These are phyloP conservation scores for Pyrenophora graminea DNA, from an alignment of 2,329 filamentous ascomycete genomes.

Conservation along the genomic window DNA sequence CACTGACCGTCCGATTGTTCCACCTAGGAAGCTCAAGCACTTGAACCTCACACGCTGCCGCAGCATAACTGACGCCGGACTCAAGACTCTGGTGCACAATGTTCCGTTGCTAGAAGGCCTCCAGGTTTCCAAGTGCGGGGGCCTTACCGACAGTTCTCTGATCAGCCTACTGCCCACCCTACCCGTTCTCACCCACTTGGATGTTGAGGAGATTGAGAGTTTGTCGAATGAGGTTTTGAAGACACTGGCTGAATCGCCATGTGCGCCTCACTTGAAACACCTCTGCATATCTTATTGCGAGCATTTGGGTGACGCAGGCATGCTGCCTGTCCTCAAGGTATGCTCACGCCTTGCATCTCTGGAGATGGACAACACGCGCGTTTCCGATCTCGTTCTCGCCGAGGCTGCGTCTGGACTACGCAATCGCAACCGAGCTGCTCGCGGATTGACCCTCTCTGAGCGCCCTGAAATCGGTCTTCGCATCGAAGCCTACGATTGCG, in stretches of 20 bases:
- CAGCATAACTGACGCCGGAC: slow-evolving; percentile 70
- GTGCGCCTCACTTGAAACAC: slow-evolving; percentile 72
- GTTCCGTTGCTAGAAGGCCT: slow-evolving; percentile 81
- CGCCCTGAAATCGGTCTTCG: slow-evolving; percentile 63
- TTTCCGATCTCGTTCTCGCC: slow-evolving; percentile 81
- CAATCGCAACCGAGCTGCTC: slow-evolving; percentile 60
- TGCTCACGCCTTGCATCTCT: slow-evolving; percentile 72
- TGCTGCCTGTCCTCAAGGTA: slow-evolving; percentile 78
- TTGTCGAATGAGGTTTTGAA: slow-evolving; percentile 77
- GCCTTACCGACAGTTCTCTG: slow-evolving; percentile 74
- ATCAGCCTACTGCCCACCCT: slow-evolving; percentile 73
- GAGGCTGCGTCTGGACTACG: slow-evolving; percentile 84
- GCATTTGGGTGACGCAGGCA: slow-evolving; percentile 77
- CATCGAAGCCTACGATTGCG: slow-evolving; percentile 87
- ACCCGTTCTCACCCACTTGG: slow-evolving; percentile 79
- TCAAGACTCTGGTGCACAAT: slow-evolving; percentile 72
- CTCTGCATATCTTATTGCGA: slow-evolving; percentile 91
- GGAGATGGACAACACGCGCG: slow-evolving; percentile 90
- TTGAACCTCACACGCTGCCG: slow-evolving; percentile 82
- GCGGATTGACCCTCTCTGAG: slow-evolving; percentile 35
- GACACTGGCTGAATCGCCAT: slow-evolving; percentile 76
- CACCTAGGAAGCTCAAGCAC: slow-evolving; percentile 77
- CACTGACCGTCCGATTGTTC: slow-evolving; percentile 74
- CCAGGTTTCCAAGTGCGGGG: slow-evolving; percentile 77
- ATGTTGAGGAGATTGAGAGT: slow-evolving; percentile 81